phyloP scores from a whole-genome alignment of 352 stramenopile genomes.

The Globisporangium acanthophoron region DNA sequence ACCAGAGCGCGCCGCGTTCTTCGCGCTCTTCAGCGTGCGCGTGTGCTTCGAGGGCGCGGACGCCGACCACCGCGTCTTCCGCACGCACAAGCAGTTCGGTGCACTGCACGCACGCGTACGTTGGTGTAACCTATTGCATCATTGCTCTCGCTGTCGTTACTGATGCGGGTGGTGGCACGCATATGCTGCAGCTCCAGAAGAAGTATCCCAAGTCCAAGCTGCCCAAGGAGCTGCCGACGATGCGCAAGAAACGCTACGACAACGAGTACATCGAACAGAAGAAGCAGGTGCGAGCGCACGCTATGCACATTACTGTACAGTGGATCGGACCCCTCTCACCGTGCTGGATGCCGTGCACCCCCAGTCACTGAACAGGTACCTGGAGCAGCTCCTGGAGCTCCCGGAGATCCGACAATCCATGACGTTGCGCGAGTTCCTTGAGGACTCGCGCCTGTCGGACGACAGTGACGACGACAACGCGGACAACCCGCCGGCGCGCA shows the following conservation, averaged over 20 bases:
- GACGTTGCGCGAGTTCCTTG: slow-evolving; percentile 53
- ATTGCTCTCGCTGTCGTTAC: no score
- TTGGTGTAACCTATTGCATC: no score
- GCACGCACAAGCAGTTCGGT: slow-evolving; percentile 64
- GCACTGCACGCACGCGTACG: slow-evolving; percentile 43
- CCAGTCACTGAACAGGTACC: slow-evolving; percentile 53
- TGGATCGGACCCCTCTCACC: neutral
- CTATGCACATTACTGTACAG: no score
- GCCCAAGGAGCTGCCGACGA: slow-evolving; percentile 48
- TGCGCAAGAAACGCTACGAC: slow-evolving; percentile 70
- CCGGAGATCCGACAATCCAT: slow-evolving; percentile 49
- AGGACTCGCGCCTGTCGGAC: slow-evolving; percentile 43
- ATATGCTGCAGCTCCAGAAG: slow-evolving; percentile 40
- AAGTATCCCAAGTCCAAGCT: slow-evolving; percentile 71
- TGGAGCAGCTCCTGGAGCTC: slow-evolving; percentile 44
- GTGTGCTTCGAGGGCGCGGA: slow-evolving; percentile 38
- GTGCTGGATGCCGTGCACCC: neutral
- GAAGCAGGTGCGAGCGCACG: slow-evolving; percentile 14
- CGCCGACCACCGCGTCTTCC: slow-evolving; percentile 40
- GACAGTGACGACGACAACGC: slow-evolving; percentile 54
- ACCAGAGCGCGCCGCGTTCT: slow-evolving; percentile 41
- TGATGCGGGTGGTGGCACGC: no score
- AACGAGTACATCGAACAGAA: slow-evolving; percentile 79
- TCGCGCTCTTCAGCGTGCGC: slow-evolving; percentile 52
- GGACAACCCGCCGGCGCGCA: slow-evolving; percentile 22